Base-by-base conservation (phyloP, 495 filamentous ascomycete species). In the Aspergillus indologenus region DNA sequence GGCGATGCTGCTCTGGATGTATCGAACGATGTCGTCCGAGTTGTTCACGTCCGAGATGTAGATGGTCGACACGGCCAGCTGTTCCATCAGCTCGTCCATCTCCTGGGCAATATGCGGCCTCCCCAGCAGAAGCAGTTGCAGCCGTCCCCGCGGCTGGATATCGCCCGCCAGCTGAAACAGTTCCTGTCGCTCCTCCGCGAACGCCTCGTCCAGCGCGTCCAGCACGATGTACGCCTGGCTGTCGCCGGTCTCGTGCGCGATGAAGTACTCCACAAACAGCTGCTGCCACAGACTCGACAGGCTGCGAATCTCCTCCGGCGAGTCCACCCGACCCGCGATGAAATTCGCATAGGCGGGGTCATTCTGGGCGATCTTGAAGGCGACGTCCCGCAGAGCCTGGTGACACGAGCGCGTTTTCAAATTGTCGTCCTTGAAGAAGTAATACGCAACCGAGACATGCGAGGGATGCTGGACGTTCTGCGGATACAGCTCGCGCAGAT, bases 191-290 rank as follows among this genome's bases (percentile, higher is more conserved):
- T 74, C 70, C 11, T 61, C 64, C 5, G 60, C 57, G 8, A 59
- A 59, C 7, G 70, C 66, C 57, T 76, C 73, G 51, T 76, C 71
- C 14, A 76, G 49, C 0, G 64, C 73, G 56, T 76, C 73, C 3
- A 74, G 53, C 6, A 76, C 14, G 21, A 76, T 48, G 53, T 70
- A 72, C 2, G 65, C 57, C 9, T 19, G 62, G n/a, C 62, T 62
- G 11, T 61, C 62, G 7, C 40, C 44, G 19, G 61, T 55, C 1
- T 45, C 22, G n/a, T 61, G 56, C 12, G 60, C 44, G 12, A 63
- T 12, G 44, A 73, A 71, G 50, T 58, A 73, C 17, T 70, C 62
- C 0, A 66, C 45, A 43, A 73, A 73, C 0, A 75, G 56, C 7
- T 48, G 55, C 34, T 62, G 63, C 67, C 68, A 75, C n/a, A 65